Evolutionary conservation across 495 filamentous ascomycete species (phyloP), one percentile per base, ranked within the genome.

Genomic region (Podospora pseudopauciseta): DNA sequence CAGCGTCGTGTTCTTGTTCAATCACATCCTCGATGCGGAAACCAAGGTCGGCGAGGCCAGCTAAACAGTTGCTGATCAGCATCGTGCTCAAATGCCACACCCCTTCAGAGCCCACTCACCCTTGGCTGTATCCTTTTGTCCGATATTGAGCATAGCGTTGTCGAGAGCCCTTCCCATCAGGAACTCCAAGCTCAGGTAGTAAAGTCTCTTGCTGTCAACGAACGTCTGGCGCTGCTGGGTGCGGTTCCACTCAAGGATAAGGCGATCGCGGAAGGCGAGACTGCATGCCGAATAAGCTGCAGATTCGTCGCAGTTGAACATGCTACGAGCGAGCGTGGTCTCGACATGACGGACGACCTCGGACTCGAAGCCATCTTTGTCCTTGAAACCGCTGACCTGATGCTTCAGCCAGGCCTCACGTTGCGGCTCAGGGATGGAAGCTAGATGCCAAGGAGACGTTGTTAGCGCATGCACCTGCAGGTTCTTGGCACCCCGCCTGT

Each of bases 1-100:
- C 95, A 66, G 95, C 95, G 81, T 99, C 95, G 73, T 97, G 92
- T 75, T 99, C 95, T 76, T 98, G 95, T 61, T 84, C 83, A 76
- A 99, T 94, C 68, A 98, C 87, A 79, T 99, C 96, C 78, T 99
- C 95, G 73, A 99, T 91, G 56, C 95, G 90, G 85, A 98, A 98
- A 27, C 95, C 95, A 13, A 99, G 90, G 5, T 97, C 93, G 30
- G 77, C 76, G 49, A 99, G 84, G 70, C 96, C 95, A 69, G 91
- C 91, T 92, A 28, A 32, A n/a, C 55, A 62, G 6, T 49, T 49
- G 39, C 7, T 1, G 23, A 18, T 49, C 39, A 49, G 39, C 39
- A 49, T 49, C 9, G 15, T 49, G 2, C 60, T 62, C 26, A 20
- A 18, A 64, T 63, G 13, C 34, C 60, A 71, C 66, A 74, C 68